phyloP scores from a whole-genome alignment of 208 protist species.

The Leishmania tropica region DNA sequence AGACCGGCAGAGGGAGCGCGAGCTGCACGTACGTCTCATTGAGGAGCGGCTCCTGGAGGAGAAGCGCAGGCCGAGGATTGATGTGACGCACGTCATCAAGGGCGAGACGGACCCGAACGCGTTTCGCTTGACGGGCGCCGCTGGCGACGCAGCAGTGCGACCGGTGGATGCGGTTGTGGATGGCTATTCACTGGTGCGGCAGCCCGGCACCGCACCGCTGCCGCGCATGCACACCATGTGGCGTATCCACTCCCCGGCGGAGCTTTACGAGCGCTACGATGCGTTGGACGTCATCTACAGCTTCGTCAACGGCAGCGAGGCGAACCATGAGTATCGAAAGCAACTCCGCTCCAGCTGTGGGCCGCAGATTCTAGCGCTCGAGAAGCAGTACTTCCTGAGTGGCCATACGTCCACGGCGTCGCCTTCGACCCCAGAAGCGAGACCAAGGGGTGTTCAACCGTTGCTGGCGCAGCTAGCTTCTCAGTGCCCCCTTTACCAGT shows the following conservation, averaged over 20 bases:
- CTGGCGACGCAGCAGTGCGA: not conserved
- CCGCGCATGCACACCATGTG: slow-evolving; percentile 18
- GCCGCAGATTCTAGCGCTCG: not conserved
- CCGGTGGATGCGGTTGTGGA: slow-evolving; percentile 16
- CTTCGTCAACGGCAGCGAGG: slow-evolving; percentile 96
- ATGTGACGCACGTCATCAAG: not conserved
- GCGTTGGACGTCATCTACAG: slow-evolving; percentile 94
- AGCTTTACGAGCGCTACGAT: slow-evolving; percentile 26
- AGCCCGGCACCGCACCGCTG: slow-evolving; percentile 16
- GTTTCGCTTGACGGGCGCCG: not conserved
- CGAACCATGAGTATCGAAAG: slow-evolving; percentile 51
- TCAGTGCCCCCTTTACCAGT: not conserved
- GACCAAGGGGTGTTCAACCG: not conserved
- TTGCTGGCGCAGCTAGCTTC: not conserved
- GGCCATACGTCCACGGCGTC: too few relatives aligned
- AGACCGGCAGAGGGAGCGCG: slow-evolving; percentile 5
- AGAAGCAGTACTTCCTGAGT: not conserved
- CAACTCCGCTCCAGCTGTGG: not conserved
- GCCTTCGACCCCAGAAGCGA: not conserved
- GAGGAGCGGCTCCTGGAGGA: not conserved
- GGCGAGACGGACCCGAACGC: not conserved
- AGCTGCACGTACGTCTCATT: not conserved
- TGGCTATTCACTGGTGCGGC: not conserved
- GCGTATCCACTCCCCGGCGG: slow-evolving; percentile 32
- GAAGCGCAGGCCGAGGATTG: too few relatives aligned